These are phyloP conservation scores for Aethionema arabicum DNA, from an alignment of 345 rosid species.

Conservation along the genomic window DNA sequence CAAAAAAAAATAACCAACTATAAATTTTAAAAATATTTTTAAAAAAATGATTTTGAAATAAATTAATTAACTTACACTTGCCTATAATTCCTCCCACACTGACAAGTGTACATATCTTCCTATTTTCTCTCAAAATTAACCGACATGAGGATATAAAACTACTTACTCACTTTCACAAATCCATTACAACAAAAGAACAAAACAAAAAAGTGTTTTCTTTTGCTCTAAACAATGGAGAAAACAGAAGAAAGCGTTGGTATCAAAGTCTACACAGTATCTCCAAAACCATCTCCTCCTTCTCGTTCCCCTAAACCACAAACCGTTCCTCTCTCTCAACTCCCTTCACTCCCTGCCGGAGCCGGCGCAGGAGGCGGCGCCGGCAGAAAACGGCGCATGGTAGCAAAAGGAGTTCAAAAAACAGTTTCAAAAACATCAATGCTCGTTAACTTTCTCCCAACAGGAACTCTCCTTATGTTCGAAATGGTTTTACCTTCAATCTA, in stretches of 20 bases:
- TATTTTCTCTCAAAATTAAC: no score
- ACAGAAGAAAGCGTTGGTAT: conserved; percentile 51
- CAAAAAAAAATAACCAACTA: no score
- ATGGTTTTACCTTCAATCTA: conserved; percentile 71
- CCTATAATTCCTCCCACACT: no score
- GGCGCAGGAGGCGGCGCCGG: conserved; percentile 35
- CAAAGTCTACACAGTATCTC: conserved; percentile 56
- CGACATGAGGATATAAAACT: no score
- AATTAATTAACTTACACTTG: no score
- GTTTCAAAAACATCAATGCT: conserved; percentile 73
- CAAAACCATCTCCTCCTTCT: conserved; percentile 36
- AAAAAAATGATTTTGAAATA: no score
- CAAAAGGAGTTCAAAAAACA: conserved; percentile 68
- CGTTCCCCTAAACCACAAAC: conserved; percentile 31
- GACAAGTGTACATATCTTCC: no score
- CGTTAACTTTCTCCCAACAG: conserved; percentile 69
- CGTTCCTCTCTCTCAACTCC: conserved; percentile 23
- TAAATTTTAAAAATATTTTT: no score
- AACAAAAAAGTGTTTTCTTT: no score
- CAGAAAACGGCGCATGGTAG: conserved; percentile 54
- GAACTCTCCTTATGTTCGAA: conserved; percentile 77
- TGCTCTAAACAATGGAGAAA: conserved; percentile 45
- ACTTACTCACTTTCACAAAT: no score
- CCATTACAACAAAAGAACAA: no score
- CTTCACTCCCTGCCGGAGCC: conserved; percentile 31